These are phyloP conservation scores for Galium porrigens DNA, from an alignment of 305 asterid genomes.

Conservation along the genomic window DNA sequence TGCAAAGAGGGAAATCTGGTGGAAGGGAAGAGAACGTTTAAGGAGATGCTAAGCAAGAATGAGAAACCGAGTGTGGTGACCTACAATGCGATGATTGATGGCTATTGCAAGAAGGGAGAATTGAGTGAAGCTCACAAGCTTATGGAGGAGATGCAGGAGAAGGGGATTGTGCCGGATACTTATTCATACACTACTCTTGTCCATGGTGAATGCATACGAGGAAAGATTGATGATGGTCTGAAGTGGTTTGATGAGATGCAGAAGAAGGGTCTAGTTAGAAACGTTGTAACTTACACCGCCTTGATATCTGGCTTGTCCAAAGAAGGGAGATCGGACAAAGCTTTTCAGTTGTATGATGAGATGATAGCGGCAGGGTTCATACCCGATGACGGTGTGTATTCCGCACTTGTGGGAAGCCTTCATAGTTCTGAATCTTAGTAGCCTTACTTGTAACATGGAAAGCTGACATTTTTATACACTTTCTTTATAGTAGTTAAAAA, in stretches of 20 bases:
- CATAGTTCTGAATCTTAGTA: constrained; percentile 24
- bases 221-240: constrained; percentile 48
- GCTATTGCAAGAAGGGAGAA: constrained; percentile 23
- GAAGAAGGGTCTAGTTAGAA: constrained; percentile 30
- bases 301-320: constrained; percentile 52
- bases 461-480: background rate
- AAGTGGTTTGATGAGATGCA: constrained; percentile 48
- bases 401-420: constrained; percentile 75
- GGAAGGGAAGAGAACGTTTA: constrained; percentile 33
- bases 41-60: constrained; percentile 48
- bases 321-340: constrained; percentile 60
- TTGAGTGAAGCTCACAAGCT: constrained; percentile 21
- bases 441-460: background rate
- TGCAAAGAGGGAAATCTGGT: constrained; percentile 52
- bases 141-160: constrained; percentile 18
- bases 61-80: constrained; percentile 43
- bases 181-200: constrained; percentile 22
- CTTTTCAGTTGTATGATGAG: constrained; percentile 54
- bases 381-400: constrained; percentile 57
- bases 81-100: constrained; percentile 20
- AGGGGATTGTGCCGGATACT: constrained; percentile 18
- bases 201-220: constrained; percentile 27
- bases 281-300: constrained; percentile 41
- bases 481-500: background rate
- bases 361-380: constrained; percentile 54